Evolutionary conservation across 345 rosid species (phyloP).

Genomic region (Camelina neglecta): DNA sequence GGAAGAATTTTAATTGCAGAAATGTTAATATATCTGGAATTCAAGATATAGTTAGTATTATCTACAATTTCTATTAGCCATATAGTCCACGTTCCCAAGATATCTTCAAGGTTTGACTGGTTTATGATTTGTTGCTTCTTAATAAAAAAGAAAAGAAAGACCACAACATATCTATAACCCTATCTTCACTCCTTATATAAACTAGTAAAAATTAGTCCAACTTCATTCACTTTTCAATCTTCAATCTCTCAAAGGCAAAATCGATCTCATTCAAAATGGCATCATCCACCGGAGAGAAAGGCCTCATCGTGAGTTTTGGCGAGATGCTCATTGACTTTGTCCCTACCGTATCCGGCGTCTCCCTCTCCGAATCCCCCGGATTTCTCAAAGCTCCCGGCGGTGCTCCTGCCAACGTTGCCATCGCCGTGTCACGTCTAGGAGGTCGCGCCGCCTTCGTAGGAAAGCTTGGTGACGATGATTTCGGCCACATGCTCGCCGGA

Average conservation of each 20-base stretch:
- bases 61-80: constrained; percentile 1
- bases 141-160: not conserved
- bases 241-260: constrained; percentile 20
- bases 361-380: constrained; percentile 58
- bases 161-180: constrained; percentile 12
- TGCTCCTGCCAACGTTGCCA: constrained; percentile 69
- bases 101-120: constrained; percentile 11
- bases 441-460: constrained; percentile 63
- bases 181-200: constrained; percentile 30
- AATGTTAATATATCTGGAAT: constrained; percentile 29
- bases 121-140: not conserved
- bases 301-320: constrained; percentile 51
- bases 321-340: constrained; percentile 69
- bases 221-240: constrained; percentile 26
- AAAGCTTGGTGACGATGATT: constrained; percentile 69
- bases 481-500: constrained; percentile 65
- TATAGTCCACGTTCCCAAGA: not conserved
- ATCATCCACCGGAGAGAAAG: constrained; percentile 42
- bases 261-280: constrained; percentile 41
- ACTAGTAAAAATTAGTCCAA: not conserved
- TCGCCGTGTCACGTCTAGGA: constrained; percentile 58
- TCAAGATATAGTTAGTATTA: not conserved
- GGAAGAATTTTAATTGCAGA: not conserved
- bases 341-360: constrained; percentile 58
- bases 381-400: constrained; percentile 66